Evolutionary conservation across 2,329 filamentous ascomycete genomes (phyloP).

Genomic region (Pseudopyrenochaeta lycopersici): DNA sequence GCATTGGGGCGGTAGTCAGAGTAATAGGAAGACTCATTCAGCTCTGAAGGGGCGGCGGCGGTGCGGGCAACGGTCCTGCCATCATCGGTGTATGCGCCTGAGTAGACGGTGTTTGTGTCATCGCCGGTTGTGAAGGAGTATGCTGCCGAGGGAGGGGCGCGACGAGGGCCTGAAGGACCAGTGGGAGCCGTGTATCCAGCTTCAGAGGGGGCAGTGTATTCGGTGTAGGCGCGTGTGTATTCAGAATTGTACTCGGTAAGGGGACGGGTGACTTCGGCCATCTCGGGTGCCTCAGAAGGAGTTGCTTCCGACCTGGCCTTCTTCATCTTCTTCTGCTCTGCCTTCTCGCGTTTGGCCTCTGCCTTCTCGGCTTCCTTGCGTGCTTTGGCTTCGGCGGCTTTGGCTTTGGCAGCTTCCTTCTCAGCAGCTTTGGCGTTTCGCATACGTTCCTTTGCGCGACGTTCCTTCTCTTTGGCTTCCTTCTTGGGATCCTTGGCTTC

Average conservation of each 20-base stretch:
- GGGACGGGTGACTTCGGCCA: slow-evolving; percentile 36
- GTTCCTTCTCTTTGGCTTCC: slow-evolving; percentile 49
- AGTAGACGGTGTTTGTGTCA: slow-evolving; percentile 55
- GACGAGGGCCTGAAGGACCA: slow-evolving; percentile 31
- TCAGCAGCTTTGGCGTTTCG: slow-evolving; percentile 55
- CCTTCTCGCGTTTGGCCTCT: slow-evolving; percentile 48
- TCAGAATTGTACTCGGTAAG: slow-evolving; percentile 33
- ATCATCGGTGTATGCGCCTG: slow-evolving; percentile 50
- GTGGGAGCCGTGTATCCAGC: slow-evolving; percentile 21
- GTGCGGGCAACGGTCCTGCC: slow-evolving; percentile 25
- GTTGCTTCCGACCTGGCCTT: slow-evolving; percentile 42
- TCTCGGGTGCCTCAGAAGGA: slow-evolving; percentile 40
- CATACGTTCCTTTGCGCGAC: slow-evolving; percentile 60
- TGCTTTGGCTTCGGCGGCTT: slow-evolving; percentile 53
- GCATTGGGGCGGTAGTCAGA: slow-evolving; percentile 52
- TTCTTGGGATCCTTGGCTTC: slow-evolving; percentile 52
- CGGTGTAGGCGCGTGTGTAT: slow-evolving; percentile 34
- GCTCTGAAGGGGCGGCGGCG: slow-evolving; percentile 30
- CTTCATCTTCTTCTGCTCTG: slow-evolving; percentile 55
- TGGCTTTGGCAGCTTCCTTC: slow-evolving; percentile 45
- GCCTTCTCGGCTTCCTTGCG: slow-evolving; percentile 53
- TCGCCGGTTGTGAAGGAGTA: slow-evolving; percentile 62
- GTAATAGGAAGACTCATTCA: slow-evolving; percentile 49
- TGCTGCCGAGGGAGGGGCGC: slow-evolving; percentile 47
- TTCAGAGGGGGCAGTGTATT: slow-evolving; percentile 41